Evolutionary conservation across 495 filamentous ascomycete genomes (phyloP).

Genomic region (Pseudotulostoma volvatum): DNA sequence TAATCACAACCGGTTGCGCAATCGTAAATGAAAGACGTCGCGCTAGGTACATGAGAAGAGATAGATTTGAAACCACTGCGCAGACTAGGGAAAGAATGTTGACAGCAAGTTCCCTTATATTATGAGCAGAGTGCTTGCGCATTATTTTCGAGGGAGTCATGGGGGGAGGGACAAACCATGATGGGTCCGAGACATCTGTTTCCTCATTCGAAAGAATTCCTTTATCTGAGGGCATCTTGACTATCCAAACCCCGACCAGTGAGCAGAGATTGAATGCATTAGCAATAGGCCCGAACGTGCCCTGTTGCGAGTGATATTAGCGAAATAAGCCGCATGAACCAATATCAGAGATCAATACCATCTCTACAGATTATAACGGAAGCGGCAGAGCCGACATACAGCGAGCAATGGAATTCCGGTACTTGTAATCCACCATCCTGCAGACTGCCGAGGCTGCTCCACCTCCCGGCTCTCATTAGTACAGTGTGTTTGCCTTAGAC

Average conservation of each 20-base stretch:
- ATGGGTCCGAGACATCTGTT: conserved; percentile 51
- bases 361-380: too few relatives aligned
- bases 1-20: conserved; percentile 49
- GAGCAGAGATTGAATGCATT: conserved; percentile 69
- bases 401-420: conserved; percentile 69
- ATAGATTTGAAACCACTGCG: conserved; percentile 55
- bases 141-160: background rate
- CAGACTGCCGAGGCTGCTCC: conserved; percentile 10
- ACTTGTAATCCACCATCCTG: conserved; percentile 74
- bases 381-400: too few relatives aligned
- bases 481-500: too few relatives aligned
- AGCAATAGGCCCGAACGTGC: conserved; percentile 73
- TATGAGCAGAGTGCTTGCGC: background rate
- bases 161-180: conserved; percentile 49
- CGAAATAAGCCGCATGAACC: too few relatives aligned
- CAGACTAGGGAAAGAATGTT: conserved; percentile 58
- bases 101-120: conserved; percentile 43
- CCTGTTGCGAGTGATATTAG: too few relatives aligned
- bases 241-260: conserved; percentile 56
- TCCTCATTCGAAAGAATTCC: too few relatives aligned
- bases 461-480: too few relatives aligned
- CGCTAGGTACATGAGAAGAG: conserved; percentile 58
- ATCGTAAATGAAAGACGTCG: conserved; percentile 39
- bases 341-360: too few relatives aligned
- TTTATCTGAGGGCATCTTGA: too few relatives aligned